A percentile compares a stretch with the other conserved stretches of the same genome.
phyloP scores from a whole-genome alignment of 768 basidiomycete genomes.

The Rhizopogon sp. region DNA sequence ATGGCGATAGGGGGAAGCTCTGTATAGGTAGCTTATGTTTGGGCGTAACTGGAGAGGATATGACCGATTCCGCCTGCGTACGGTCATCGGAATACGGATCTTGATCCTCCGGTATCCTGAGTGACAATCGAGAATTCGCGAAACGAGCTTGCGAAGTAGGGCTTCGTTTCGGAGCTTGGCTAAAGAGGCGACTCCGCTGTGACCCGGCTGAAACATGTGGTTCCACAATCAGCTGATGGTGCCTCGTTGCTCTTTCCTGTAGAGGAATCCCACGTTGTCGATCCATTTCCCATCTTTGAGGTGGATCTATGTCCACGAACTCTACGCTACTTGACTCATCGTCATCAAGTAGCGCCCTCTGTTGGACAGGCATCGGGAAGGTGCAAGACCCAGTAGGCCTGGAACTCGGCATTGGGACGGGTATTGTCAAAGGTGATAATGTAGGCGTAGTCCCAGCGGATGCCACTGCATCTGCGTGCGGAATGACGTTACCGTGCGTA shows the following conservation, averaged over 20 bases:
- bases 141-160: constrained; percentile 25
- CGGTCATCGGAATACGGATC: constrained; percentile 27
- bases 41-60: constrained; percentile 27
- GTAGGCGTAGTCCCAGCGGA: constrained; percentile 8
- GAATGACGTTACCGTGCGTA: constrained; percentile 7
- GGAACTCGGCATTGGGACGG: not conserved
- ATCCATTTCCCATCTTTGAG: constrained; percentile 39
- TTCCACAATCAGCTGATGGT: constrained; percentile 30
- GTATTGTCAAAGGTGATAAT: constrained; percentile 3
- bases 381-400: not conserved
- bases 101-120: constrained; percentile 27
- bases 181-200: constrained; percentile 26
- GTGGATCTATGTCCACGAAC: constrained; percentile 45
- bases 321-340: constrained; percentile 46
- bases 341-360: constrained; percentile 32
- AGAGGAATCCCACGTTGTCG: constrained; percentile 37
- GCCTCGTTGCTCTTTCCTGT: constrained; percentile 34
- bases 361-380: constrained; percentile 6
- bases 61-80: constrained; percentile 26
- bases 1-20: constrained; percentile 25
- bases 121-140: constrained; percentile 27
- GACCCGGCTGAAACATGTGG: constrained; percentile 12
- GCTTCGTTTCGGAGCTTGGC: constrained; percentile 21
- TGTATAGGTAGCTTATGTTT: constrained; percentile 24
- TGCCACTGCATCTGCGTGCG: constrained; percentile 19